Conservation (phyloP, 345 rosid species). For the Brassica juncea region DNA sequence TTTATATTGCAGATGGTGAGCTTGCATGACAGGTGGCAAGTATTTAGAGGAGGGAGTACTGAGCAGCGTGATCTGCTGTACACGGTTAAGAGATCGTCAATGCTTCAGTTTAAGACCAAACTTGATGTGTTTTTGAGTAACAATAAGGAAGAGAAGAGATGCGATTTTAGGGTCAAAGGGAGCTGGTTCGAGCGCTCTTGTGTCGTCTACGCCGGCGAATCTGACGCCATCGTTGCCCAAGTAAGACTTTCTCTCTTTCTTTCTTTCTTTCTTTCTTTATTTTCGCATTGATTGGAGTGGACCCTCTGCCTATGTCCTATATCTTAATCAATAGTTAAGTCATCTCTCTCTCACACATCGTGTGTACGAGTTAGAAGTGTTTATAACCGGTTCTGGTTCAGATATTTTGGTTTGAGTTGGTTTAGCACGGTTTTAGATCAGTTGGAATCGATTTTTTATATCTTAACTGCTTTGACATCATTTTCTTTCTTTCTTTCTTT, state of each 20-base stretch:
- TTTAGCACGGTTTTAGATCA: not conserved
- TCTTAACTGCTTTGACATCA: not conserved
- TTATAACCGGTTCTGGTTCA: not conserved
- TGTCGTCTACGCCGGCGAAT: conserved; percentile 51
- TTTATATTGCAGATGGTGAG: conserved; percentile 40
- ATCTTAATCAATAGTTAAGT: not conserved
- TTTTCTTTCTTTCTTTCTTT: not conserved
- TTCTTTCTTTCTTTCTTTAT: not conserved
- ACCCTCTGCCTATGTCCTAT: not conserved
- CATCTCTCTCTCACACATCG: not conserved
- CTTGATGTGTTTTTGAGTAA: conserved; percentile 56
- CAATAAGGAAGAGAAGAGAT: conserved; percentile 44
- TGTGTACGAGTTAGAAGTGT: not conserved
- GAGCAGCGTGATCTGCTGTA: conserved; percentile 51
- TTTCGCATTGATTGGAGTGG: not conserved
- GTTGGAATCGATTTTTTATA: not conserved
- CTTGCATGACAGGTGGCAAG: conserved; percentile 54
- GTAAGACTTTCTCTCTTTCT: conserved; percentile 22
- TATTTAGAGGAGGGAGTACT: conserved; percentile 59
- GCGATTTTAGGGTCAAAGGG: conserved; percentile 55
- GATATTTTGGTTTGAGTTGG: not conserved
- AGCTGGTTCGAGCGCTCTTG: conserved; percentile 49
- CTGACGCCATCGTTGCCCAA: conserved; percentile 50
- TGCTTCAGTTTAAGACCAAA: conserved; percentile 45
- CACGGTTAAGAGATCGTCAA: conserved; percentile 48